Evolutionary conservation across 179 eudicot genomes (phyloP), one percentile per base, ranked within the genome.

Genomic region (Sideroxylon spinosum): DNA sequence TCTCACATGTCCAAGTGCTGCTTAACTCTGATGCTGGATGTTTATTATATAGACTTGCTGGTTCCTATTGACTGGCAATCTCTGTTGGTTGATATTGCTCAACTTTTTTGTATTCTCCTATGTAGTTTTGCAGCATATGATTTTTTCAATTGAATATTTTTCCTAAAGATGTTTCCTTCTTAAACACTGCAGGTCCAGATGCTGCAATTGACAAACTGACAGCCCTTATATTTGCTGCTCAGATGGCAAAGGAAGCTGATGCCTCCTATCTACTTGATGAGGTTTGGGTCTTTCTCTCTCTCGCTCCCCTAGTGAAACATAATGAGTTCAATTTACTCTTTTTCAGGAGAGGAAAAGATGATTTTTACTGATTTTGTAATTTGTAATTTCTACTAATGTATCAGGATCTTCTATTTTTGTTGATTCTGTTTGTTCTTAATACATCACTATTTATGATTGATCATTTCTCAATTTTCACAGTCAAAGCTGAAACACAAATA

Each of bases 201-300:
- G 49, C 76, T 49, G 25, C 76, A 17, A 17, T 73, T 0, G 50
- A 20, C 9, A 49, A 53, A 17, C 61, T 73, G 10, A 56, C 76
- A 17, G 64, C 56, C n/a, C 55, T 56, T 29, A 26, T 93, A 64
- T 73, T 66, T 63, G 98, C 95, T 73, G 90, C 94, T 83, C 89
- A 89, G 79, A n/a, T 84, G 78, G 89, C 88, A 37, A 88, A 89
- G 80, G 86, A 87, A 28, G 85, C 79, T 28, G 88, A 86, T 79
- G 76, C 76, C 4, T 76, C 73, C 46, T 57, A 73, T 6, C 48
- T 28, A 9, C 77, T 64, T 29, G 49, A 46, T 12, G 87, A 81
- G 52, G 71, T 56, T 44, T 28, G 75, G 72, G 72, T 66, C 19
- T 32, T 49, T 53, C 26, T 73, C 17, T 7, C 14, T 62, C 6